These are phyloP conservation scores for California macrophylla DNA, from an alignment of 441 rosid genomes.

Conservation along the genomic window DNA sequence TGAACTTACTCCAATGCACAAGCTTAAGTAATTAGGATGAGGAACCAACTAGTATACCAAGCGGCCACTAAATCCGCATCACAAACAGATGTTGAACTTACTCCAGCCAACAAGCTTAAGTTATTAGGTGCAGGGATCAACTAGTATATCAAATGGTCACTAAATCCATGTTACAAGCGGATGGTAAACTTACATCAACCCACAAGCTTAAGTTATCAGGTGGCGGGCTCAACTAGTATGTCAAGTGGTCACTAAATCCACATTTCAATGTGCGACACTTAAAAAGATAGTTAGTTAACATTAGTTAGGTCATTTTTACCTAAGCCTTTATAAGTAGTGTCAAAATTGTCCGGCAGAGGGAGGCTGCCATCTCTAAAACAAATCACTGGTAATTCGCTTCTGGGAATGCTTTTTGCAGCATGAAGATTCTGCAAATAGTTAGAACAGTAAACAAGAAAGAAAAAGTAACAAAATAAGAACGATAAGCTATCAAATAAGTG, in stretches of 20 bases:
- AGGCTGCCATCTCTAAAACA: slow-evolving; percentile 6
- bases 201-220: too few relatives aligned
- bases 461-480: not conserved
- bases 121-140: too few relatives aligned
- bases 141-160: not conserved
- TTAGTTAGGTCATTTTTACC: not conserved
- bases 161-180: too few relatives aligned
- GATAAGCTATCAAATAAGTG: not conserved
- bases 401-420: not conserved
- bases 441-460: not conserved
- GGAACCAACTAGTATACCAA: too few relatives aligned
- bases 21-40: too few relatives aligned
- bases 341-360: slow-evolving; percentile 8
- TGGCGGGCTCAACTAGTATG: too few relatives aligned
- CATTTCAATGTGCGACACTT: not conserved
- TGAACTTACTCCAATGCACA: too few relatives aligned
- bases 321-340: slow-evolving; percentile 3
- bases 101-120: too few relatives aligned
- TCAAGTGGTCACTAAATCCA: not conserved
- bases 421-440: not conserved
- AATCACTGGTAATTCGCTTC: slow-evolving; percentile 4
- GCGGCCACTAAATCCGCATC: too few relatives aligned
- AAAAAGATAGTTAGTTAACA: not conserved
- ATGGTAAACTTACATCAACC: too few relatives aligned
- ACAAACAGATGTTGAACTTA: too few relatives aligned